Evolutionary conservation across 2,329 filamentous ascomycete genomes (phyloP).

Genomic region (Aureobasidium sp.): DNA sequence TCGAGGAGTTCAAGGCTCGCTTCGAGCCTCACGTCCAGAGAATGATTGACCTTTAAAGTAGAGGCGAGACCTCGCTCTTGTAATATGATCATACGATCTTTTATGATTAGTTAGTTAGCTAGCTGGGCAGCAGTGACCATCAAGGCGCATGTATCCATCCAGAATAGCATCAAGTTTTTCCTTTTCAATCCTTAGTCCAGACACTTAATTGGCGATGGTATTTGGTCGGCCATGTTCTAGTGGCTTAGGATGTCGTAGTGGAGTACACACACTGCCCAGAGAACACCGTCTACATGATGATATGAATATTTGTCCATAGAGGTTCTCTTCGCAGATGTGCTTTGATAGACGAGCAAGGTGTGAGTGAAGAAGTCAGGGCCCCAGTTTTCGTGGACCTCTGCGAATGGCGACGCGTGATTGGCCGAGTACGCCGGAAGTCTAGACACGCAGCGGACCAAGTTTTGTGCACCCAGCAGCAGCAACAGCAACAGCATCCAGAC

Average conservation of each 20-base stretch:
- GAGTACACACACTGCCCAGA: too few relatives aligned
- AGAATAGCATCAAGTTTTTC: not conserved
- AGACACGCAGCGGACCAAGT: not conserved
- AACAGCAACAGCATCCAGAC: not conserved
- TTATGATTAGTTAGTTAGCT: not conserved
- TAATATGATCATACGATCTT: constrained; percentile 3
- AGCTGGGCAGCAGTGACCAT: not conserved
- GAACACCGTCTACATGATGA: too few relatives aligned
- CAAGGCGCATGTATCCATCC: too few relatives aligned
- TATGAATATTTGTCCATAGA: too few relatives aligned
- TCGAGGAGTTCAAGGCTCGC: constrained; percentile 54
- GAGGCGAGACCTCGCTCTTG: not conserved
- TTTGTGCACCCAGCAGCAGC: not conserved
- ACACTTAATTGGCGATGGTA: too few relatives aligned
- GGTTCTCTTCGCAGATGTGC: too few relatives aligned
- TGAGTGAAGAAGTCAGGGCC: not conserved
- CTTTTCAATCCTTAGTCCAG: not conserved
- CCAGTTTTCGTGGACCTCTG: not conserved
- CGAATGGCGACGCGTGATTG: not conserved
- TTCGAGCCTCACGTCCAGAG: constrained; percentile 37
- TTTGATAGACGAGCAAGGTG: not conserved
- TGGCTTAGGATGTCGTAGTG: too few relatives aligned
- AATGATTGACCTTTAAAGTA: constrained; percentile 8
- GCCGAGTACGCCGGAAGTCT: not conserved
- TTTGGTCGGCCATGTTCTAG: too few relatives aligned